These are phyloP conservation scores for Diospyros kaki DNA, from an alignment of 148 eudicot species.

Conservation along the genomic window DNA sequence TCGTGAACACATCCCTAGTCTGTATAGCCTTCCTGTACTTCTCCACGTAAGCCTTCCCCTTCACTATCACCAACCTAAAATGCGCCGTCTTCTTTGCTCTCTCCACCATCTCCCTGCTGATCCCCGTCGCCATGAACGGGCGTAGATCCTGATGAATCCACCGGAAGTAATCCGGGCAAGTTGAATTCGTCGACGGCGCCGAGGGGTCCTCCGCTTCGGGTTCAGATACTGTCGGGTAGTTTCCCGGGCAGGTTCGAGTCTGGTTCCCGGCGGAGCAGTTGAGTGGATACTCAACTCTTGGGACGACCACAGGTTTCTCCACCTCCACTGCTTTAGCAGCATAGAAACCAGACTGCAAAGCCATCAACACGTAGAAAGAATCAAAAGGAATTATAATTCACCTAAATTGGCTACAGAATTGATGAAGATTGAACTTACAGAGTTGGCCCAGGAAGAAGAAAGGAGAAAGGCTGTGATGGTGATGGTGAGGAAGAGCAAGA, in stretches of 20 bases:
- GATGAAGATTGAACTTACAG: conserved; percentile 7
- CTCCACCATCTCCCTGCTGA: conserved; percentile 46
- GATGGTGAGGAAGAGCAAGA: conserved; percentile 2
- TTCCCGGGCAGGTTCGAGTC: conserved; percentile 17
- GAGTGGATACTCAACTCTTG: conserved; percentile 18
- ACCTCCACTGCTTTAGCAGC: neutral
- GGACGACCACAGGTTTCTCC: neutral
- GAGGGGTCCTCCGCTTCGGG: neutral
- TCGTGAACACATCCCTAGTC: conserved; percentile 39
- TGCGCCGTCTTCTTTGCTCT: conserved; percentile 27
- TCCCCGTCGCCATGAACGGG: conserved; percentile 45
- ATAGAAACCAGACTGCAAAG: conserved; percentile 3
- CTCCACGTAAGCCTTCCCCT: conserved; percentile 55
- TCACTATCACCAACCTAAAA: conserved; percentile 45
- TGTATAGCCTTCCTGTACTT: conserved; percentile 42
- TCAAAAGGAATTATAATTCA: too few relatives aligned
- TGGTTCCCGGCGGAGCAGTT: conserved; percentile 1
- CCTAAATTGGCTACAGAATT: neutral
- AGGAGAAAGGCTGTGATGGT: neutral
- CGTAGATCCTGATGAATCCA: conserved; percentile 65
- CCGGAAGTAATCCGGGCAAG: conserved; percentile 61
- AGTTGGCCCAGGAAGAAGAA: conserved; percentile 6
- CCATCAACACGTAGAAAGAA: neutral
- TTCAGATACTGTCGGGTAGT: conserved; percentile 9
- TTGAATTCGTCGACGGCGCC: conserved; percentile 3